phyloP scores from a whole-genome alignment of 768 basidiomycete genomes.

The Naematelia encephala region DNA sequence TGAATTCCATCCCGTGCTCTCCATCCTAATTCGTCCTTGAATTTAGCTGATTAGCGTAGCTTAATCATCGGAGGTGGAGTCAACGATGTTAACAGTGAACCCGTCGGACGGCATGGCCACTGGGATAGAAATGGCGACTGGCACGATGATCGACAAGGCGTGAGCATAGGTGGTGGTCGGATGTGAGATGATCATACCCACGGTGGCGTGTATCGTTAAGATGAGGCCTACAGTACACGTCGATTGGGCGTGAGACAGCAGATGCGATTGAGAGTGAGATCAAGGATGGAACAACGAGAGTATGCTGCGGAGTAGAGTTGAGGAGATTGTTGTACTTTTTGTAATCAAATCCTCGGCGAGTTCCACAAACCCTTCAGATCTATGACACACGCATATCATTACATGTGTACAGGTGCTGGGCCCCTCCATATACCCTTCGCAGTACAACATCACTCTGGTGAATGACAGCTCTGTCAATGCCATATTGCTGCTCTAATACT shows the following conservation, averaged over 20 bases:
- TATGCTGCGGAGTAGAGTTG: too few relatives aligned
- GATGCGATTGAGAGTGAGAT: background rate
- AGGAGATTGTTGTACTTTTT: too few relatives aligned
- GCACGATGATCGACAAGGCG: constrained; percentile 23
- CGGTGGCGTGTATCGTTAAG: too few relatives aligned
- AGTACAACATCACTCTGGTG: background rate
- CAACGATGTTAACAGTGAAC: constrained; percentile 27
- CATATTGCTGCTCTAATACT: background rate
- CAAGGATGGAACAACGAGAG: too few relatives aligned
- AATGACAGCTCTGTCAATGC: background rate
- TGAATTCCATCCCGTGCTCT: background rate
- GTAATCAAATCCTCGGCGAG: too few relatives aligned
- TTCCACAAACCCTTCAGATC: too few relatives aligned
- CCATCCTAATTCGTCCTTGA: background rate
- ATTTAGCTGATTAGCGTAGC: constrained; percentile 14
- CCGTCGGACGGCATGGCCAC: constrained; percentile 33
- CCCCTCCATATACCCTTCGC: background rate
- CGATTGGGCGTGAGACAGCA: background rate
- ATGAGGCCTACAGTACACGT: too few relatives aligned
- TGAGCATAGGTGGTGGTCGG: background rate
- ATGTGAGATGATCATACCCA: constrained; percentile 5
- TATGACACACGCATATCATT: too few relatives aligned
- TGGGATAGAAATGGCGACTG: constrained; percentile 44
- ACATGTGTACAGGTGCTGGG: too few relatives aligned
- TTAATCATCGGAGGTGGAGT: constrained; percentile 40